phyloP scores from a whole-genome alignment of 106 monocot genomes.

The Dioscorea zingiberensis region DNA sequence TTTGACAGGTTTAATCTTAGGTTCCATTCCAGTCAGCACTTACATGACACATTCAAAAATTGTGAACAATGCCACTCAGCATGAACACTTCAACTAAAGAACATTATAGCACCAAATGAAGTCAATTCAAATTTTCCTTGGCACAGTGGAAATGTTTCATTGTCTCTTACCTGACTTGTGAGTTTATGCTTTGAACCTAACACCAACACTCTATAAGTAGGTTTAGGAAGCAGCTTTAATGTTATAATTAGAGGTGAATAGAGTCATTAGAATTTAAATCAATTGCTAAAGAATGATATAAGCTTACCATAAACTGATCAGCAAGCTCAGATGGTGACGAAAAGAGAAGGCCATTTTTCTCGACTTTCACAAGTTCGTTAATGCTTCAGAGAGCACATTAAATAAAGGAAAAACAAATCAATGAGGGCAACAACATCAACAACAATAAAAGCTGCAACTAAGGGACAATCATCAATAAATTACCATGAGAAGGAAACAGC shows the following conservation, averaged over 20 bases:
- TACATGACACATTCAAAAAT: too few relatives aligned
- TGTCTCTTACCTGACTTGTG: too few relatives aligned
- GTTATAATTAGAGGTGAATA: neutral
- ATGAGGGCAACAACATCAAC: neutral
- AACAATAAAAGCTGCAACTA: neutral
- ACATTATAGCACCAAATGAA: too few relatives aligned
- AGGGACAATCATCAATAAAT: neutral
- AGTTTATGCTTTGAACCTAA: too few relatives aligned
- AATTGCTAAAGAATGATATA: neutral
- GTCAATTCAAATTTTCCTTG: too few relatives aligned
- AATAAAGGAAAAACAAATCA: neutral
- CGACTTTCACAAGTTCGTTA: conserved; percentile 74
- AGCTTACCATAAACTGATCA: conserved; percentile 74
- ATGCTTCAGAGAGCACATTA: conserved; percentile 53
- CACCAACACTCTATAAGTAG: too few relatives aligned
- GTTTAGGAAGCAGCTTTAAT: too few relatives aligned
- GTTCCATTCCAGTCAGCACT: too few relatives aligned
- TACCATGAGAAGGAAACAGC: conserved; percentile 91
- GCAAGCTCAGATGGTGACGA: conserved; percentile 86
- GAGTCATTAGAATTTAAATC: neutral
- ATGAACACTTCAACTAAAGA: too few relatives aligned
- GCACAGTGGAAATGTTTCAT: too few relatives aligned
- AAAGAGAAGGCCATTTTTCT: conserved; percentile 84
- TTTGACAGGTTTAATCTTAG: too few relatives aligned
- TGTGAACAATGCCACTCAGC: too few relatives aligned